Percentiles rank a stretch among this genome's conserved stretches.
These are phyloP conservation scores for Diaporthe velutina DNA, from an alignment of 2,329 filamentous ascomycete genomes.

Conservation along the genomic window DNA sequence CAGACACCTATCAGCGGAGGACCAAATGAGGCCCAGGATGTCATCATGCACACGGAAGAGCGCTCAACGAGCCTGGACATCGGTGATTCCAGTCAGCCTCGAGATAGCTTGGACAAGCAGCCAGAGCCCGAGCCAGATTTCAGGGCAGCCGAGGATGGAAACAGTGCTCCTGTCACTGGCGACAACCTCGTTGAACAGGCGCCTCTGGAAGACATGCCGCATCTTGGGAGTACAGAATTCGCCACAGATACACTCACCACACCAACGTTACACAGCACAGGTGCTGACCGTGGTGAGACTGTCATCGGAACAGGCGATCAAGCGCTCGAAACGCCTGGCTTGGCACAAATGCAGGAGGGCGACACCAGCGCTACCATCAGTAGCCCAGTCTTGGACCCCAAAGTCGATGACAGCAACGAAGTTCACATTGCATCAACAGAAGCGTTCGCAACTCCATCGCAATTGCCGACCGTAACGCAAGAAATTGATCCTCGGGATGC, in stretches of 20 bases:
- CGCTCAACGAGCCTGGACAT: neutral
- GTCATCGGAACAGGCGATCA: conserved; percentile 23
- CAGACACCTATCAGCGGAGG: conserved; percentile 33
- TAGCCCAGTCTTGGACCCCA: conserved; percentile 11
- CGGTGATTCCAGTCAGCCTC: neutral
- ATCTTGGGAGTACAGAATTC: neutral
- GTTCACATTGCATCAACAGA: conserved; percentile 13
- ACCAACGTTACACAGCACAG: neutral
- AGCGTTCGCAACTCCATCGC: conserved; percentile 29
- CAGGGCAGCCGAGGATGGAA: neutral
- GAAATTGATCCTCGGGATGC: neutral
- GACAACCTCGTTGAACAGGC: neutral
- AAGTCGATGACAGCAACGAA: conserved; percentile 22
- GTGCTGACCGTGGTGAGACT: neutral
- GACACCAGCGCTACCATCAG: conserved; percentile 1
- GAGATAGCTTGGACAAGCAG: neutral
- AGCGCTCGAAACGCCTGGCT: conserved; percentile 28
- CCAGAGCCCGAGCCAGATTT: neutral
- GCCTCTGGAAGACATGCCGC: no score
- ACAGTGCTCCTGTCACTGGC: neutral
- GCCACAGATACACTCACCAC: neutral
- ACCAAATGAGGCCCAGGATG: conserved; percentile 7
- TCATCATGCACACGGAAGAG: neutral
- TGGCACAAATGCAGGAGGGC: neutral
- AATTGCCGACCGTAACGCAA: neutral